Evolutionary conservation across 257 asterid species (phyloP).

Genomic region (Rauvolfia tetraphylla): DNA sequence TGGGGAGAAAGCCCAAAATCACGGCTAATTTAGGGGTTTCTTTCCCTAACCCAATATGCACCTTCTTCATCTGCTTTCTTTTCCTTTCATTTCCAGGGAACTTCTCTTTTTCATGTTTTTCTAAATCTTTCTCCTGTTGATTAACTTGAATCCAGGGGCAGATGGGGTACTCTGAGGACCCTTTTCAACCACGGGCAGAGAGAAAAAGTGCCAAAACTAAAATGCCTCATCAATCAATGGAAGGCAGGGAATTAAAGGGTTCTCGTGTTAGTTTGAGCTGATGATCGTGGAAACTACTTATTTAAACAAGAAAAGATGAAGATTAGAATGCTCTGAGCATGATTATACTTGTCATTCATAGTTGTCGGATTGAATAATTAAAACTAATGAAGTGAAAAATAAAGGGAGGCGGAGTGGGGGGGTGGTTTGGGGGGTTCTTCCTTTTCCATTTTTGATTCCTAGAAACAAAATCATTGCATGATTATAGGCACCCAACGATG

Average conservation of each 20-base stretch:
- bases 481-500: not conserved
- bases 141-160: too few relatives aligned
- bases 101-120: not conserved
- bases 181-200: constrained; percentile 1
- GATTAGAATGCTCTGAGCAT: constrained; percentile 4
- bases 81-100: constrained; percentile 13
- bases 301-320: not conserved
- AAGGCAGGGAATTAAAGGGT: not conserved
- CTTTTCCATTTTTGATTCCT: too few relatives aligned
- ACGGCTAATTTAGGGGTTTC: constrained; percentile 9
- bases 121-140: too few relatives aligned
- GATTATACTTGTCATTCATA: not conserved
- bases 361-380: not conserved
- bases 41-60: not conserved
- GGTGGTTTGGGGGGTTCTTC: too few relatives aligned
- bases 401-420: too few relatives aligned
- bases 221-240: not conserved
- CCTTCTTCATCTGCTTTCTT: not conserved
- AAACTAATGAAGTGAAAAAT: too few relatives aligned
- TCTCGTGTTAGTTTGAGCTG: constrained; percentile 16
- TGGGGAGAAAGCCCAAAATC: constrained; percentile 7
- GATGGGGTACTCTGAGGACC: not conserved
- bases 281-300: constrained; percentile 3
- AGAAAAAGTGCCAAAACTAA: not conserved
- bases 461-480: not conserved